A percentile compares a stretch with the other conserved stretches of the same genome.
These are phyloP conservation scores for Neurospora sublineolata DNA, from an alignment of 495 filamentous ascomycete species.

Conservation along the genomic window DNA sequence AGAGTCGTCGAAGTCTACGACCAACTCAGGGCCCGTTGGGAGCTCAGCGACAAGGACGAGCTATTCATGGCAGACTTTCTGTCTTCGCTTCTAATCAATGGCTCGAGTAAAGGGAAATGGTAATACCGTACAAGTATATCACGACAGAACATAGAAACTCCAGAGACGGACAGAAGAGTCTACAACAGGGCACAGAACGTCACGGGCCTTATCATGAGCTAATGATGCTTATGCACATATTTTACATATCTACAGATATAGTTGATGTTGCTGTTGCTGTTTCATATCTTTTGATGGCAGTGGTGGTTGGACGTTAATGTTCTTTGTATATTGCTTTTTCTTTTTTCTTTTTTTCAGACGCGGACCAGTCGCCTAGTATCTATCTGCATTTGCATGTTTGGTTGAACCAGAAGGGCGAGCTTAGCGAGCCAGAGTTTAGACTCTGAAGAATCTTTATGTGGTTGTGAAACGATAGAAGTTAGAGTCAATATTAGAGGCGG, in stretches of 20 bases:
- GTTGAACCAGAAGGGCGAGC: not conserved
- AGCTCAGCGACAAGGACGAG: conserved; percentile 15
- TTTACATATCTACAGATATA: not conserved
- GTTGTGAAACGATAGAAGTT: not conserved
- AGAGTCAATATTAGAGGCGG: not conserved
- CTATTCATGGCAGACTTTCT: conserved; percentile 30
- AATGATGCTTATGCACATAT: not conserved
- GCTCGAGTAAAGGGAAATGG: not conserved
- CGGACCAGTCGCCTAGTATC: not conserved
- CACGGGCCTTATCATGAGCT: not conserved
- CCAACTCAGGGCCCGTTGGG: conserved; percentile 26
- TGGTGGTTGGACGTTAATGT: not conserved
- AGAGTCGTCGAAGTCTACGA: conserved; percentile 33
- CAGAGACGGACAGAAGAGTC: not conserved
- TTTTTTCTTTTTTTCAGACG: not conserved
- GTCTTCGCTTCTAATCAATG: conserved; percentile 5
- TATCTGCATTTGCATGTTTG: not conserved
- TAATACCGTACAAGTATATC: not conserved
- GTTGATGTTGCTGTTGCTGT: not conserved
- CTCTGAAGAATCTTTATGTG: not conserved
- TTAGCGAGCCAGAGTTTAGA: not conserved
- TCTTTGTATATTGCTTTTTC: not conserved
- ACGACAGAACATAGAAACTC: not conserved
- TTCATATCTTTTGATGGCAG: not conserved
- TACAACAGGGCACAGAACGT: not conserved